phyloP scores from a whole-genome alignment of 2,329 filamentous ascomycete species.

The Onygenales sp. region DNA sequence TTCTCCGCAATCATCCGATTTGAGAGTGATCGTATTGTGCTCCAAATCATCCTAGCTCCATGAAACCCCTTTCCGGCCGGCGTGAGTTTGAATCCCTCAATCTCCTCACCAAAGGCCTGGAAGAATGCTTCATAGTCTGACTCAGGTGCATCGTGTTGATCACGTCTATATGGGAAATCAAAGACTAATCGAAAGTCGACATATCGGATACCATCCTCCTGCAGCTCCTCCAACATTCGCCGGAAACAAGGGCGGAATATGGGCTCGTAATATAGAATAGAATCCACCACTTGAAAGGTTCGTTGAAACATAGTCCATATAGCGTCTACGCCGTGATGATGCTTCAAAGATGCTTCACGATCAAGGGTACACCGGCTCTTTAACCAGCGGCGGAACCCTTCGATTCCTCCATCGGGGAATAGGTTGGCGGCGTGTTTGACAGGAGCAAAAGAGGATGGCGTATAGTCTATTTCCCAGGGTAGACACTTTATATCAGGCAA shows the following conservation, averaged over 20 bases:
- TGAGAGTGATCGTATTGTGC: slow-evolving; percentile 48
- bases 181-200: slow-evolving; percentile 75
- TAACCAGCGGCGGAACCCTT: slow-evolving; percentile 69
- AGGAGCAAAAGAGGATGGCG: slow-evolving; percentile 48
- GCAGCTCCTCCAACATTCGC: slow-evolving; percentile 59
- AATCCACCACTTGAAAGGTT: slow-evolving; percentile 64
- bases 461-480: slow-evolving; percentile 61
- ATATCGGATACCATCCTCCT: slow-evolving; percentile 76
- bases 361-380: slow-evolving; percentile 63
- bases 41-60: slow-evolving; percentile 81
- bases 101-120: slow-evolving; percentile 64
- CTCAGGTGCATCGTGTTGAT: slow-evolving; percentile 57
- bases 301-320: slow-evolving; percentile 75
- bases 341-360: slow-evolving; percentile 60
- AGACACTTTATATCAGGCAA: slow-evolving; percentile 24
- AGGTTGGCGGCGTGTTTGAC: slow-evolving; percentile 55
- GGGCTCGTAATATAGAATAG: slow-evolving; percentile 80
- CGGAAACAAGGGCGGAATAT: slow-evolving; percentile 71
- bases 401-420: slow-evolving; percentile 63
- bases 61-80: slow-evolving; percentile 68
- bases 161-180: slow-evolving; percentile 57
- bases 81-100: slow-evolving; percentile 63
- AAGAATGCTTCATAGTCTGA: slow-evolving; percentile 61
- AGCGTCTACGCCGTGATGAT: slow-evolving; percentile 73
- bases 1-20: slow-evolving; percentile 1